phyloP scores from a whole-genome alignment of 306 rosid species.

The Pachyrhizus erosus region DNA sequence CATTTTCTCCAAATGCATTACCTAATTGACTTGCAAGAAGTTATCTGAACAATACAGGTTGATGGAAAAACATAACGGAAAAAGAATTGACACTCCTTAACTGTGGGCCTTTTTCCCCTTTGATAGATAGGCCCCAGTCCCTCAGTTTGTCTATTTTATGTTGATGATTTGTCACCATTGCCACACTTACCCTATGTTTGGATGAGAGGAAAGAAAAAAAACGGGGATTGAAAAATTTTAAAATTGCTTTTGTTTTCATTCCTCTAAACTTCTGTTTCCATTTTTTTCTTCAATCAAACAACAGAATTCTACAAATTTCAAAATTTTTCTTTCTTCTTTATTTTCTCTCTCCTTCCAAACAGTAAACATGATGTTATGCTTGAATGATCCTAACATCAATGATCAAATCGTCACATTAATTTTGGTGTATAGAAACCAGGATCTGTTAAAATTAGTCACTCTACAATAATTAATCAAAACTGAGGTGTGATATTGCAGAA shows the following conservation, averaged over 20 bases:
- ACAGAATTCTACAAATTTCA: neutral
- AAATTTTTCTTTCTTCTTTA: neutral
- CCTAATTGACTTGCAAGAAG: slow-evolving; percentile 16
- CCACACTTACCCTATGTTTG: neutral
- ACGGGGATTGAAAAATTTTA: neutral
- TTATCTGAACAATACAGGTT: neutral
- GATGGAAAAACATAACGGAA: neutral
- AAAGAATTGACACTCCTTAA: neutral
- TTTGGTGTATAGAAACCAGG: neutral
- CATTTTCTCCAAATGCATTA: neutral
- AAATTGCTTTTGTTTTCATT: neutral
- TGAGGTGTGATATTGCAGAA: neutral
- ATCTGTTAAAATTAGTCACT: neutral
- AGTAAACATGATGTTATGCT: neutral
- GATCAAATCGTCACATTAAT: neutral
- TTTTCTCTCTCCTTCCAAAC: neutral
- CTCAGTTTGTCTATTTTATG: neutral
- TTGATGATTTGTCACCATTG: slow-evolving; percentile 4
- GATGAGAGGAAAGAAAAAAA: neutral
- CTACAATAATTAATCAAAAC: neutral
- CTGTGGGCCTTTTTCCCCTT: neutral
- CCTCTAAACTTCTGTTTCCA: neutral
- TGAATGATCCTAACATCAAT: neutral
- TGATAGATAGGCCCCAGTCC: neutral
- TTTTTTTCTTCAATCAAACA: neutral